Percentiles rank a stretch among this genome's conserved stretches.
phyloP scores from a whole-genome alignment of 108 stramenopile genomes.

The Cylindrotheca fusiformis region DNA sequence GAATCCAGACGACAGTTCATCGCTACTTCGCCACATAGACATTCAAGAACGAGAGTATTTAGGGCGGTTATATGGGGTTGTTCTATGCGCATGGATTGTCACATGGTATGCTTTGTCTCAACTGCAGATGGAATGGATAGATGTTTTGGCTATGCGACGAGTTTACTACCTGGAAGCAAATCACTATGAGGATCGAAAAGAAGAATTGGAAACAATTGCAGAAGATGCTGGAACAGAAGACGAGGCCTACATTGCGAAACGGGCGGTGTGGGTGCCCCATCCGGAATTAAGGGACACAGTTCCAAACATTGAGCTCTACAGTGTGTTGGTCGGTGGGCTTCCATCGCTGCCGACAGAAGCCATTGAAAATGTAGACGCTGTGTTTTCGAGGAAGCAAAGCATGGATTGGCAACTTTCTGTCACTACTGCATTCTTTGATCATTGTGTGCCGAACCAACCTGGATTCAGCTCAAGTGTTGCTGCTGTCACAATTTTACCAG shows the following conservation, averaged over 20 bases:
- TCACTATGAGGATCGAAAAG: constrained; percentile 63
- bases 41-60: constrained; percentile 17
- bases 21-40: constrained; percentile 8
- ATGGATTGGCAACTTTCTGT: constrained; percentile 86
- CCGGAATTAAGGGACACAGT: constrained; percentile 82
- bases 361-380: constrained; percentile 32
- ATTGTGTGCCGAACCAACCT: constrained; percentile 83
- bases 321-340: constrained; percentile 79
- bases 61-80: constrained; percentile 51
- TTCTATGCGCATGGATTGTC: constrained; percentile 60
- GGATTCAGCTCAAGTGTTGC: constrained; percentile 83
- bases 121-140: constrained; percentile 65
- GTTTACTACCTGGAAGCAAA: constrained; percentile 83
- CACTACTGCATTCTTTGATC: constrained; percentile 79
- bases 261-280: constrained; percentile 82
- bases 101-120: constrained; percentile 41
- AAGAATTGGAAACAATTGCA: constrained; percentile 46
- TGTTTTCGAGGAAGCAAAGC: constrained; percentile 27
- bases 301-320: constrained; percentile 79
- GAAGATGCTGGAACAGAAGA: constrained; percentile 2
- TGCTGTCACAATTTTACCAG: constrained; percentile 83
- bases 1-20: neutral
- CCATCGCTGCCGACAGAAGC: constrained; percentile 58
- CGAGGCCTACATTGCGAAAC: constrained; percentile 20
- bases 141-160: constrained; percentile 70